Evolutionary conservation across 2,329 filamentous ascomycete species (phyloP).

Genomic region (Helotiales sp.): DNA sequence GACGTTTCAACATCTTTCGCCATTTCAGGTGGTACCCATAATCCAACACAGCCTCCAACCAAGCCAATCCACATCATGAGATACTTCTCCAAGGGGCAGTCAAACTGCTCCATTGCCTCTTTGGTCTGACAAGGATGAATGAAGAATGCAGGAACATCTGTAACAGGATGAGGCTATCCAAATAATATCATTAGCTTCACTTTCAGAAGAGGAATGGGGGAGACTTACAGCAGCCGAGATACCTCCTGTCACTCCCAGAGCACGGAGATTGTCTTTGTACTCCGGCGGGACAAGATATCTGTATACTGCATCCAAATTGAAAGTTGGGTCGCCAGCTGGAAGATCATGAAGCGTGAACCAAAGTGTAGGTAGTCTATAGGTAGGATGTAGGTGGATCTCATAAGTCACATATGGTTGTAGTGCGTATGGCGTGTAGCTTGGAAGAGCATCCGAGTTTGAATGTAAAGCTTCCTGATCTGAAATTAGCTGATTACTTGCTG

Average conservation of each 20-base stretch:
- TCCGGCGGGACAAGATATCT: constrained; percentile 67
- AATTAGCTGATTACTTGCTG: background rate
- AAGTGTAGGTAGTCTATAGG: constrained; percentile 72
- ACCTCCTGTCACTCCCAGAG: constrained; percentile 65
- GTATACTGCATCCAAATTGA: constrained; percentile 70
- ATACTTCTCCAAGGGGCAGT: constrained; percentile 65
- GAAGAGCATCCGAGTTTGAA: constrained; percentile 7
- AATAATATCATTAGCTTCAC: background rate
- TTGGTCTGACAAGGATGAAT: constrained; percentile 90
- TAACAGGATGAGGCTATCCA: constrained; percentile 65
- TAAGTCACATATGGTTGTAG: constrained; percentile 53
- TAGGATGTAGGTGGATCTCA: constrained; percentile 73
- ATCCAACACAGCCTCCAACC: constrained; percentile 75
- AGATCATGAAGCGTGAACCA: constrained; percentile 70
- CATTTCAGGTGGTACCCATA: constrained; percentile 75
- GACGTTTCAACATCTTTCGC: constrained; percentile 32
- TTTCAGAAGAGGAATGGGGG: background rate
- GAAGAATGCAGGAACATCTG: constrained; percentile 78
- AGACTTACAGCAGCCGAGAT: constrained; percentile 74
- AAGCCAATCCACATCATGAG: constrained; percentile 88
- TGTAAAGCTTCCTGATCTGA: constrained; percentile 27
- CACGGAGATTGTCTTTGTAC: constrained; percentile 61
- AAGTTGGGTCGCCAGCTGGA: constrained; percentile 53
- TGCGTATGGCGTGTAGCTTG: constrained; percentile 29
- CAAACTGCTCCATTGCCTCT: constrained; percentile 70